Evolutionary conservation across 176 grass and related monocot genomes (phyloP), one percentile per base, ranked within the genome.

Genomic region (Pontederia paniculata): DNA sequence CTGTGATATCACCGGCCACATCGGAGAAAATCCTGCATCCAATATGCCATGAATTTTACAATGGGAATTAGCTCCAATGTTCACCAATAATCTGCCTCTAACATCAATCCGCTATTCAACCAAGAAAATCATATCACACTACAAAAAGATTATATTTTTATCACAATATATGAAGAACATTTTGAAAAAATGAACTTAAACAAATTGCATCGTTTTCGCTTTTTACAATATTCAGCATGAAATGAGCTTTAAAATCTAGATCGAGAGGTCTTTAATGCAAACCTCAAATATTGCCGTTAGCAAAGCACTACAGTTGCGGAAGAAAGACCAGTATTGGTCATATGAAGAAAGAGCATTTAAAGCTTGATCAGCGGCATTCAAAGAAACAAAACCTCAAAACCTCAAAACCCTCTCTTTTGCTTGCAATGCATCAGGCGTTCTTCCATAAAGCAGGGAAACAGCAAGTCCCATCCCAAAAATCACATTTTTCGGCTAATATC

Each of bases 1-100:
- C 69, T 0, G 80, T 97, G 12, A 97, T 69, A 74, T 97, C 91
- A 12, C 88, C 91, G 23, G 76, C 79, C 15, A 97, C 86, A 69
- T 97, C 91, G 13, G 91, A 97, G 73, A 97, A 97, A 78, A 97
- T 97, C 81, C 91, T 97, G 79, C 77, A 74, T 37, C 28, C 61
- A 12, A 46, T 18, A n/a, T 60, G 56, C 18, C 49, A 48, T 8
- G 54, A 54, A 45, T 18, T 70, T 77, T 52, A 8, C 71, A 55
- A 44, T 60, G 31, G 4, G 45, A 44, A 23, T 12, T 16, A 63
- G 22, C 23, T 13, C 18, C 16, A 60, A 59, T 52, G 58, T 48
- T 8, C 23, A 55, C 12, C 11, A 48, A 58, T 51, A 28, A 62
- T 6, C 18, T 42, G 9, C 19, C 31, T 42, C 19, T 23, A 0